Percentiles rank a stretch among this genome's conserved stretches.
Conservation (phyloP, 768 basidiomycete species). For the Kwoniella pini region DNA sequence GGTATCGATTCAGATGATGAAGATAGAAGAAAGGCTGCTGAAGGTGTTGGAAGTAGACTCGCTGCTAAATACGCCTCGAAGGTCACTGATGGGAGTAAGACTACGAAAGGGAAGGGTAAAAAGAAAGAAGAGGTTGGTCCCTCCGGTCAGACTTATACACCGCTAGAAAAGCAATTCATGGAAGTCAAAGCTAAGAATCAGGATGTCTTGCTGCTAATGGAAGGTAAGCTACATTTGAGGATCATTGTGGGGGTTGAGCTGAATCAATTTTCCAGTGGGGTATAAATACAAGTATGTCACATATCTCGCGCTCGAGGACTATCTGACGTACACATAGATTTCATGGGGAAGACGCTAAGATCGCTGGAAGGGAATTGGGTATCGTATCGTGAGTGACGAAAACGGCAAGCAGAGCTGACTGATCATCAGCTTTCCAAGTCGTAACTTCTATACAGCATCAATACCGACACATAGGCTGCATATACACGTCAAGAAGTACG, state of each 20-base stretch:
- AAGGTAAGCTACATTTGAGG: conserved; percentile 33
- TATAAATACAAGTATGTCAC: conserved; percentile 54
- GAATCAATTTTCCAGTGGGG: conserved; percentile 36
- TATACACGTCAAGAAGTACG: conserved; percentile 55
- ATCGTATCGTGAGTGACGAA: conserved; percentile 46
- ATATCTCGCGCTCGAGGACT: too few species aligned
- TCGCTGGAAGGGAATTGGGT: conserved; percentile 51
- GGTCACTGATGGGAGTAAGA: conserved; percentile 1
- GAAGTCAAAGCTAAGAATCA: conserved; percentile 51
- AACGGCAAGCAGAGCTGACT: background rate
- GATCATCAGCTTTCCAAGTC: conserved; percentile 44
- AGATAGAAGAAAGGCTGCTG: conserved; percentile 18
- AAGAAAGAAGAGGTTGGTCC: conserved; percentile 54
- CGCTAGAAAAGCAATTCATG: conserved; percentile 55
- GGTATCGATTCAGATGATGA: conserved; percentile 28
- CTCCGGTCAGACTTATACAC: conserved; percentile 53
- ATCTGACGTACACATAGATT: conserved; percentile 39
- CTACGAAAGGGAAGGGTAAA: conserved; percentile 34
- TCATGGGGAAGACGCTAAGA: conserved; percentile 55
- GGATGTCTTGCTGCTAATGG: conserved; percentile 53
- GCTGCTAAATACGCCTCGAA: conserved; percentile 39
- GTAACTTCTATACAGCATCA: conserved; percentile 55
- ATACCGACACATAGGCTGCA: conserved; percentile 53
- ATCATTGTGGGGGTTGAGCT: background rate
- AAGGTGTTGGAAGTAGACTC: conserved; percentile 32